Evolutionary conservation across 345 rosid genomes (phyloP), one percentile per base, ranked within the genome.

Genomic region (Rhodomyrtus tomentosa): DNA sequence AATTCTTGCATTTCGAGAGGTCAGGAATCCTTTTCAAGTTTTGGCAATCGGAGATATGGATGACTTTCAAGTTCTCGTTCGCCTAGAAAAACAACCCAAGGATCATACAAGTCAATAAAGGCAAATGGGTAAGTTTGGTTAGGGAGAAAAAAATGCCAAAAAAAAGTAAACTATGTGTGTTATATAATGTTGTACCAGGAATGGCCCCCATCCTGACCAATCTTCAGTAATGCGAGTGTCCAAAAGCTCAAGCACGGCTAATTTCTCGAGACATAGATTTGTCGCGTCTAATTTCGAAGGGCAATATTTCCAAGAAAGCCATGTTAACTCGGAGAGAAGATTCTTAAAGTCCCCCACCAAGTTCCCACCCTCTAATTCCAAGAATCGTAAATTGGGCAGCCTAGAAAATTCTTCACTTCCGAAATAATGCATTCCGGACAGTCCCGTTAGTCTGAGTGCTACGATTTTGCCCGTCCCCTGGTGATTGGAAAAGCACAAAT

Each of bases 261-360:
- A 52, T 36, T 40, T 53, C 27, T 54, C 1, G 1, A 20, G 49
- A 36, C 49, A 40, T 25, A 84, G 27, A 42, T 84, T 54, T 5
- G 10, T n/a, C 1, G n/a, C 52, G 0, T 20, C 7, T 3, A 84
- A 42, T 27, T 52, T 12, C 3, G 9, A 18, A 25, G 45, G 45
- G 80, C 62, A 12, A 56, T 49, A 1, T 7, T 32, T 49, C 82
- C 85, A 84, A 36, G 11, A 42, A 9, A 84, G 52, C 85, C 85
- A 84, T 53, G 36, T 76, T 50, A 84, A 79, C 8, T 84, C 15
- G 21, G 27, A 36, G 4, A 84, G 85, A 14, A 21, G 40, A 40
- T n/a, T 25, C 40, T 84, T 25, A 48, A 84, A 38, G 40, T 84
- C 53, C 5, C 82, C 72, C 0, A 9, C 14, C 21, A 74, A 36